Percentiles rank a stretch among this genome's conserved stretches.
Conservation (phyloP, 2,329 filamentous ascomycete species). For the Pseudogymnoascus sp. region DNA sequence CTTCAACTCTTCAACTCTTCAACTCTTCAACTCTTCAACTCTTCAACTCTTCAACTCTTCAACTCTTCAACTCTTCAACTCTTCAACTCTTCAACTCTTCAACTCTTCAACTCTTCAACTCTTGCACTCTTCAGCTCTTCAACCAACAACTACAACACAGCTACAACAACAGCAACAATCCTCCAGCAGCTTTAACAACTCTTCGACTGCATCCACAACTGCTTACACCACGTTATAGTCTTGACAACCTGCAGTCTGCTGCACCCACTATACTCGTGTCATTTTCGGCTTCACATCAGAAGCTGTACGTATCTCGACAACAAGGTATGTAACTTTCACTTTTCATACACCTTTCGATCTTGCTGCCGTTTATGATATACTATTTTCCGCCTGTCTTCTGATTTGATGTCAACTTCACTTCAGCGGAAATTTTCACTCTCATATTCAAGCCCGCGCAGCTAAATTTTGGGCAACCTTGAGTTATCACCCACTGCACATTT, state of each 20-base stretch:
- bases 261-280: background rate
- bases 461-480: background rate
- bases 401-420: background rate
- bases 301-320: background rate
- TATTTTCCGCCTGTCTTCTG: background rate
- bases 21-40: background rate
- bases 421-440: background rate
- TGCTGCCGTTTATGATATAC: background rate
- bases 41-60: background rate
- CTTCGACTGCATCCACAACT: background rate
- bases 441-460: background rate
- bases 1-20: background rate
- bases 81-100: background rate
- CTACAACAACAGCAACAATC: background rate
- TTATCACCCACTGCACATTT: background rate
- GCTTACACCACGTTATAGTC: background rate
- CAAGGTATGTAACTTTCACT: background rate
- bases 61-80: background rate
- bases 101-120: background rate
- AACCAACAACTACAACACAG: background rate
- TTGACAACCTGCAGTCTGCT: background rate
- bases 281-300: background rate
- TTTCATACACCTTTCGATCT: background rate
- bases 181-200: background rate
- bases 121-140: background rate